Base-by-base conservation (phyloP, 169 alveolate species). In the Plasmodium sp. region DNA sequence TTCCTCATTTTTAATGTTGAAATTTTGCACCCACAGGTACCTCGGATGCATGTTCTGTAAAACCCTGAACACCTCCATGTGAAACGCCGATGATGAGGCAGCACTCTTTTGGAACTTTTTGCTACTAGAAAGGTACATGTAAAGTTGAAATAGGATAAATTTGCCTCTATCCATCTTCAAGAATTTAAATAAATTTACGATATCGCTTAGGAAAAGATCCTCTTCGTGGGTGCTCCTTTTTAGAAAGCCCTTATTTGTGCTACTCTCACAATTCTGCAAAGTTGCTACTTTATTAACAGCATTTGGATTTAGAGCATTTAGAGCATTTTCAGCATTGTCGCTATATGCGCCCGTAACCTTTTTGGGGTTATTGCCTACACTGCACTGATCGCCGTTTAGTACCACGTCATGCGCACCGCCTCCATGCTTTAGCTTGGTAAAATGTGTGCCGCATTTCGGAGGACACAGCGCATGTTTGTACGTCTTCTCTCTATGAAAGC, bases 1-100 rank as follows among this genome's bases (percentile, higher is more conserved):
- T 86, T 86, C 81, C 34, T 86, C 93, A 86, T 86, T 86, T 86
- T 86, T 74, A 51, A 86, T 86, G 80, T 86, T 27, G 71, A 51
- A 74, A 86, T 86, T 75, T 58, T 84, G 58, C 51, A 56, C 33
- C 41, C 84, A 54, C 51, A 71, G 81, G 34, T 86, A 75, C 81
- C 45, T 77, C 67, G 58, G 54, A 45, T 54, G 67, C 79, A 86
- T 86, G 33, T 77, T 27, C 56, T 86, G 79, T 77, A 86, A 75
- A 86, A 86, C 36, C 27, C 51, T 75, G 33, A 86, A 86, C 43
- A 86, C 81, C 71, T 86, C 82, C 72, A 77, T 75, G 48, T 86
- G 93, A 39, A 86, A 86, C 27, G 71, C 54, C 18, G 93, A 86
- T 18, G 93, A 75, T 33, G 72, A 72, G 18, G 74, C 27, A 86